Percentiles rank a stretch among this genome's conserved stretches.
phyloP scores from a whole-genome alignment of 768 basidiomycete genomes.

The Paxillus ammoniavirescens region DNA sequence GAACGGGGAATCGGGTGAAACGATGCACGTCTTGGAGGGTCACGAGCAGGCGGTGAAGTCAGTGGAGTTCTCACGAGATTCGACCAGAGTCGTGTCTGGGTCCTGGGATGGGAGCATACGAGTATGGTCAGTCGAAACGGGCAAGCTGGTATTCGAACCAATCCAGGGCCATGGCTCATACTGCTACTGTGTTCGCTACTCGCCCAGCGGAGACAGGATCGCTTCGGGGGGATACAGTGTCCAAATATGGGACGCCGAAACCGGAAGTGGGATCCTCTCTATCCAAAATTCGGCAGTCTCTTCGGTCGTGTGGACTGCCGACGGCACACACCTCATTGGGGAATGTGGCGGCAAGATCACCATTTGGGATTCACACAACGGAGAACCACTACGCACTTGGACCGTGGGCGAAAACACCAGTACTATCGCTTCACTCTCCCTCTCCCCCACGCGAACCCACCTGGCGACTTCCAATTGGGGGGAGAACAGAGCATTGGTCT shows the following conservation, averaged over 20 bases:
- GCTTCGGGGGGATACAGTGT: neutral
- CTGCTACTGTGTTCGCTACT: too few relatives aligned
- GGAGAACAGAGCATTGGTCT: neutral
- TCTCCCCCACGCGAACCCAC: neutral
- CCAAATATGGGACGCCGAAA: neutral
- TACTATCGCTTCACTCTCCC: neutral
- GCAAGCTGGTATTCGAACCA: too few relatives aligned
- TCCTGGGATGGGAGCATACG: conserved; percentile 25
- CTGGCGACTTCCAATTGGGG: neutral
- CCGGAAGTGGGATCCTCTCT: neutral
- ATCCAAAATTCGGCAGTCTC: neutral
- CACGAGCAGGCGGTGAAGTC: conserved; percentile 22
- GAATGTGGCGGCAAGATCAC: neutral
- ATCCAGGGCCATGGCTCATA: too few relatives aligned
- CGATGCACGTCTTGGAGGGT: neutral
- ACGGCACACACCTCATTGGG: neutral
- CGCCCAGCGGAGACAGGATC: conserved; percentile 2
- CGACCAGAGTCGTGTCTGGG: conserved; percentile 40
- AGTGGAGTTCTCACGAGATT: conserved; percentile 42
- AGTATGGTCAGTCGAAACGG: too few relatives aligned
- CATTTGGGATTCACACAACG: neutral
- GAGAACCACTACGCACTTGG: neutral
- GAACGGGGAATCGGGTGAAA: neutral
- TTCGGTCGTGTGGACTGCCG: neutral
- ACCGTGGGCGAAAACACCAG: neutral